A percentile compares a stretch with the other conserved stretches of the same genome.
These are phyloP conservation scores for Litchi chinensis DNA, from an alignment of 345 rosid species.

Conservation along the genomic window DNA sequence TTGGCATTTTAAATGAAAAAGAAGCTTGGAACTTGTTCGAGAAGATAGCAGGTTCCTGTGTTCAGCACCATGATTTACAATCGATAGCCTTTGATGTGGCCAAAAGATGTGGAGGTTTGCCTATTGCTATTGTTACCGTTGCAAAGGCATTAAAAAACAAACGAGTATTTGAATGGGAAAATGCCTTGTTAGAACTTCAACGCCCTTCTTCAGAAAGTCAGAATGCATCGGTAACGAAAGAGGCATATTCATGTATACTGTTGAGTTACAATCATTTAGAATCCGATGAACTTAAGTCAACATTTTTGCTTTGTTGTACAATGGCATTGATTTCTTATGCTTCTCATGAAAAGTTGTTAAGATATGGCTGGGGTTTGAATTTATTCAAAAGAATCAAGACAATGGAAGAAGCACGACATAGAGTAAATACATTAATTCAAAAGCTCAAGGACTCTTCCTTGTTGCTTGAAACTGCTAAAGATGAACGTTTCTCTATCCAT, in stretches of 20 bases:
- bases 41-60: conserved; percentile 11
- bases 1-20: background rate
- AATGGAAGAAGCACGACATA: conserved; percentile 15
- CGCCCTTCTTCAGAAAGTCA: background rate
- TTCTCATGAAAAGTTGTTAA: conserved; percentile 15
- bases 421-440: conserved; percentile 8
- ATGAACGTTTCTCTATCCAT: background rate
- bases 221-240: background rate
- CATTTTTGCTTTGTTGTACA: conserved; percentile 33
- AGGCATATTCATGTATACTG: conserved; percentile 14
- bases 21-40: conserved; percentile 38
- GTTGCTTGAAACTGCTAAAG: background rate
- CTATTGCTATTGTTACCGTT: conserved; percentile 19
- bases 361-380: conserved; percentile 25
- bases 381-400: background rate
- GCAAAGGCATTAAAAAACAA: conserved; percentile 24
- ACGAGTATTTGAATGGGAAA: conserved; percentile 18
- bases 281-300: conserved; percentile 24
- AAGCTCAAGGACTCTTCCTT: conserved; percentile 30
- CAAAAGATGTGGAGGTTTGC: conserved; percentile 35
- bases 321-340: background rate
- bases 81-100: conserved; percentile 18
- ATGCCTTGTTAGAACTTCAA: conserved; percentile 14
- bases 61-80: background rate
- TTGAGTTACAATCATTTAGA: conserved; percentile 26